Evolutionary conservation across 2,329 filamentous ascomycete species (phyloP).

Genomic region (Exserohilum turcica): DNA sequence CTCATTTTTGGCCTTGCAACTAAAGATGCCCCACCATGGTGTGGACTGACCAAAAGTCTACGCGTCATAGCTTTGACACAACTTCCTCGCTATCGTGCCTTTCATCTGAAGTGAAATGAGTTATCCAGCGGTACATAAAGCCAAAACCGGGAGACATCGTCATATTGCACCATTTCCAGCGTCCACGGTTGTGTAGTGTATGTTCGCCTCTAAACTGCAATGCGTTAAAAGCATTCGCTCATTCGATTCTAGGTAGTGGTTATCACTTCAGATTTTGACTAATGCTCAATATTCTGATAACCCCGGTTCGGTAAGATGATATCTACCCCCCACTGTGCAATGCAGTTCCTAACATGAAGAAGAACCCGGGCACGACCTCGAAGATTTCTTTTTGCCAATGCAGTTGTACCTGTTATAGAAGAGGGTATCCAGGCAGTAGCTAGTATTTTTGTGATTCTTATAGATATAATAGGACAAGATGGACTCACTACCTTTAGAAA

Average conservation of each 20-base stretch:
- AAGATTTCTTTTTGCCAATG: conserved; percentile 2
- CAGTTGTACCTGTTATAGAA: no score
- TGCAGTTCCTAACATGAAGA: conserved; percentile 6
- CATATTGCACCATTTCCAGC: conserved; percentile 13
- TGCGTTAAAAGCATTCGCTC: conserved; percentile 6
- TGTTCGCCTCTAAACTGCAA: not conserved
- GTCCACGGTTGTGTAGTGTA: conserved; percentile 27
- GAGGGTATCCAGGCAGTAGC: no score
- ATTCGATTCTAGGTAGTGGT: conserved; percentile 30
- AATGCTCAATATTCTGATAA: conserved; percentile 25
- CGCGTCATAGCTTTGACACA: conserved; percentile 6
- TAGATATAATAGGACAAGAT: no score
- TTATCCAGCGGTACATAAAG: not conserved
- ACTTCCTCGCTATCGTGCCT: not conserved
- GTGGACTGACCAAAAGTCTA: conserved; percentile 8
- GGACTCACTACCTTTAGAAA: no score
- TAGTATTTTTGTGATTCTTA: no score
- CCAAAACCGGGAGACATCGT: not conserved
- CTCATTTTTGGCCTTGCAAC: conserved; percentile 2
- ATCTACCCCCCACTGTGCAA: not conserved
- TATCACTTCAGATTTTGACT: conserved; percentile 37
- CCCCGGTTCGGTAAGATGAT: conserved; percentile 27
- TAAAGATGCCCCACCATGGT: conserved; percentile 7
- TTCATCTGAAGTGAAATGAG: not conserved
- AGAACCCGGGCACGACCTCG: conserved; percentile 23